Evolutionary conservation across 768 basidiomycete genomes (phyloP), one percentile per base, ranked within the genome.

Genomic region (Auriscalpium vulgare): DNA sequence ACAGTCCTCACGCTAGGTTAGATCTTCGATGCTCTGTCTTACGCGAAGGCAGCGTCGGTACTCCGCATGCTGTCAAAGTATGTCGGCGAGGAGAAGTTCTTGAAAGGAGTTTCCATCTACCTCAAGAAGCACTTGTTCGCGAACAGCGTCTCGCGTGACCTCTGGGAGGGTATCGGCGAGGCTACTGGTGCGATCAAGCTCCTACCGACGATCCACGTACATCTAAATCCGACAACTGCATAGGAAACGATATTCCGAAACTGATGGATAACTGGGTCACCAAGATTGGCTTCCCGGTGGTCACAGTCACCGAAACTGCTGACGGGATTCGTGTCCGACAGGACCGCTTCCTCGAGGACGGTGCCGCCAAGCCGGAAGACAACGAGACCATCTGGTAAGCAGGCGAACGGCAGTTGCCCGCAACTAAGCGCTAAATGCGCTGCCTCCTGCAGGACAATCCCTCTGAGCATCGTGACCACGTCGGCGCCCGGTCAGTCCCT

Each of bases 261-360:
- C 76, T 97, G 63, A 94, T 97, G 91, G 82, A 90, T 56, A 88
- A 87, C 66, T 99, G 95, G 95, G 87, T 92, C 38, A 79, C 82
- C 53, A 88, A 91, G 79, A 76, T 82, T 56, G 97, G 97, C 14
- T 97, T 87, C 75, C 97, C 97, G 1, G 84, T 98, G 23, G 68
- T 98, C 54, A 88, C 83, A 36, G 91, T 98, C 47, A 87, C 82
- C 2, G 94, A 97, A 71, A 79, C 76, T 11, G 68, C 75, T 0
- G 80, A 78, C 45, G 86, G 86, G 8, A 84, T 99, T 63, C 78
- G 75, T 55, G 77, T 98, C 53, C 82, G 84, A 37, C 97, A 98
- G 71, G 90, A 97, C 67, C 80, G 97, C n/a, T 98, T 97, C 79
- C 74, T 98, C 49, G 87, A 91, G 66, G 88, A 86, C 0, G 95